A percentile compares a stretch with the other conserved stretches of the same genome.
These are phyloP conservation scores for Favolaschia claudopus DNA, from an alignment of 768 basidiomycete genomes.

Conservation along the genomic window DNA sequence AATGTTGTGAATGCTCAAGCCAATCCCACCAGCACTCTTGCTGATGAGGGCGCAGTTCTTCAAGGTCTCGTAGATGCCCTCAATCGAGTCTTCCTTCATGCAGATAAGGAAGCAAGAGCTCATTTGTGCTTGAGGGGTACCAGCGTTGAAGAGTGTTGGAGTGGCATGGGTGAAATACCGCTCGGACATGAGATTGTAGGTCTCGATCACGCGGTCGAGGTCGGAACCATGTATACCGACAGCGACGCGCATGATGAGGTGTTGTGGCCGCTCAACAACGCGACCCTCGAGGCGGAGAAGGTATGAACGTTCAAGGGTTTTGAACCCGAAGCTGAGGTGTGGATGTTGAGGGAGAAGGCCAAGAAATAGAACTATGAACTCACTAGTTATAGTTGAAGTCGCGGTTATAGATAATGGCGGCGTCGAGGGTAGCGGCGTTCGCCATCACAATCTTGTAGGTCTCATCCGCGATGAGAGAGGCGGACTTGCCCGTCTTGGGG, in stretches of 20 bases:
- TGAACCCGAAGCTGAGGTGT: slow-evolving; percentile 90
- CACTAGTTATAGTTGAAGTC: slow-evolving; percentile 98
- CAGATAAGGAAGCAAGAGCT: slow-evolving; percentile 97
- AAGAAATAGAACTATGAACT: slow-evolving; percentile 33
- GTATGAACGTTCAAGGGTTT: slow-evolving; percentile 98
- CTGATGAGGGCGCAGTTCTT: slow-evolving; percentile 99
- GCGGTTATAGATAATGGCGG: slow-evolving; percentile 98
- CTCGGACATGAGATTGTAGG: slow-evolving; percentile 96
- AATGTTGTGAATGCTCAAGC: slow-evolving; percentile 94
- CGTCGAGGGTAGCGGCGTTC: slow-evolving; percentile 85
- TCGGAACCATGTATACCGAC: slow-evolving; percentile 95
- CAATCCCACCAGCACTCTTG: slow-evolving; percentile 98
- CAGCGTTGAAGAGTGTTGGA: slow-evolving; percentile 99
- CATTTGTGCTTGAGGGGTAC: slow-evolving; percentile 94
- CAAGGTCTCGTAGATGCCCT: slow-evolving; percentile 98
- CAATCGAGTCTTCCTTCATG: slow-evolving; percentile 99
- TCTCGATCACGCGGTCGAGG: slow-evolving; percentile 89
- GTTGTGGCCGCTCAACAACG: slow-evolving; percentile 96
- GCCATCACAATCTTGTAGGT: slow-evolving; percentile 84
- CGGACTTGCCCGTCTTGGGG: slow-evolving; percentile 89
- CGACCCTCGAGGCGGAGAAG: slow-evolving; percentile 93
- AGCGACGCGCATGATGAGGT: slow-evolving; percentile 99
- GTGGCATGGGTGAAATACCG: slow-evolving; percentile 99
- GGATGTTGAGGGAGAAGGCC: background rate
- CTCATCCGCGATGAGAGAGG: slow-evolving; percentile 92